Base-by-base conservation (phyloP, 192 early-diverging fungal genomes). In the Funneliformis mosseae region DNA sequence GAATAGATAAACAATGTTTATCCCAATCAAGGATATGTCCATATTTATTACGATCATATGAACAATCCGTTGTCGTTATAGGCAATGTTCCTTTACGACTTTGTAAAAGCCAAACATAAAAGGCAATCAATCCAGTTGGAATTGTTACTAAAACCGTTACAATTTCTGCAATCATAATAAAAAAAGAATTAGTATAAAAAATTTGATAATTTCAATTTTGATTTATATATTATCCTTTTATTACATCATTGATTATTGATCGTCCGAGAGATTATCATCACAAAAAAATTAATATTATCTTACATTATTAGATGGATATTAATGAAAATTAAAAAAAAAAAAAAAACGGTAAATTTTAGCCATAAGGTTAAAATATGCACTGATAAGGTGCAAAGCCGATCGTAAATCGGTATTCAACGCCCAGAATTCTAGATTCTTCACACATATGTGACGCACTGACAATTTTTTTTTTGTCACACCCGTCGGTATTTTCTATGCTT, bases 1-100 rank as follows among this genome's bases (percentile, higher is more conserved):
- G 78, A 38, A 97, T 86, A 48, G 87, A 86, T 76, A 97, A 86
- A 27, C 90, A 86, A 78, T 93, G 85, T 73, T 90, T 87, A 80
- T 95, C 92, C 88, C 89, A 94, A 72, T 88, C 84, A n/a, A 94
- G 79, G 38, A 90, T 75, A 71, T 88, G 74, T 10, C 87, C 80
- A 48, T 84, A 87, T n/a, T 55, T 25, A 25, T 60, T 73, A 10
- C 82, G 82, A 41, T 89, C 25, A 61, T 89, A 89, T 18, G 85
- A 82, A 39, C 83, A 81, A 2, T 80, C 80, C 14, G 82, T 48
- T 3, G 87, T 88, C 5, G 85, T 81, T n/a, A 84, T 86, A 45
- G 80, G 61, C 4, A 87, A 73, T n/a, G 61, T 67, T 11, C 86
- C 86, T 76, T 76, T 76, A 61, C 74, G 48, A 62, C 33, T 41